Base-by-base conservation (phyloP, 2,329 filamentous ascomycete species). In the Xylaria multiplex region DNA sequence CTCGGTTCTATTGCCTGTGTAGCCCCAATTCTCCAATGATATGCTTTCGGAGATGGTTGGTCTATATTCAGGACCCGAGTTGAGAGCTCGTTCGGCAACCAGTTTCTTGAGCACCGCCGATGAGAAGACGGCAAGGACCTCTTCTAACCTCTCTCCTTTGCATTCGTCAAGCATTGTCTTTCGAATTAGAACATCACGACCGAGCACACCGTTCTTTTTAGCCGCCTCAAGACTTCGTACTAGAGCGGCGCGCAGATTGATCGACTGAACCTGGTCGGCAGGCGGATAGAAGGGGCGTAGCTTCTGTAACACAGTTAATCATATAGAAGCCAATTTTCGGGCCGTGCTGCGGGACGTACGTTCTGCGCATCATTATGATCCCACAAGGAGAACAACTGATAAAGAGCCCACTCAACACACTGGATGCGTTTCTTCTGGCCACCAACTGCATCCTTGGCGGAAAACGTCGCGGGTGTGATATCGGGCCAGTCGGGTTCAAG, bases 101-200 rank as follows among this genome's bases (percentile, higher is more conserved):
- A 87, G 79, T 74, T 90, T 93, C 74, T 91, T 91, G 68, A 98
- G 78, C 0, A 97, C 93, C 0, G 89, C 87, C 14, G 91, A 92
- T 1, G 95, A 97, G 73, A 99, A 96, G 0, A 88, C 84, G 2
- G 93, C 88, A 32, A 98, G 84, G 1, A 97, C 81, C 75, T 99
- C 96, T 76, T 94, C 93, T 61, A 98, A 87, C 69, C 93, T 90
- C 61, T 97, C 93, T 6, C 95, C 95, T 71, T 91, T 94, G 80
- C 96, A 99, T 73, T 99, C 95, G 76, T 99, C 96, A 58, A 99
- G 83, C 92, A 97, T 97, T 0, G 93, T 97, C 81, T 97, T 97
- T 58, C 96, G 88, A 37, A 98, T 81, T 0, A 96, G 86, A 0
- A 87, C 86, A 74, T 97, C 93, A 56, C 92, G 86, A 2, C 93